Evolutionary conservation across 495 filamentous ascomycete genomes (phyloP).

Genomic region (Penicillium paradoxum): DNA sequence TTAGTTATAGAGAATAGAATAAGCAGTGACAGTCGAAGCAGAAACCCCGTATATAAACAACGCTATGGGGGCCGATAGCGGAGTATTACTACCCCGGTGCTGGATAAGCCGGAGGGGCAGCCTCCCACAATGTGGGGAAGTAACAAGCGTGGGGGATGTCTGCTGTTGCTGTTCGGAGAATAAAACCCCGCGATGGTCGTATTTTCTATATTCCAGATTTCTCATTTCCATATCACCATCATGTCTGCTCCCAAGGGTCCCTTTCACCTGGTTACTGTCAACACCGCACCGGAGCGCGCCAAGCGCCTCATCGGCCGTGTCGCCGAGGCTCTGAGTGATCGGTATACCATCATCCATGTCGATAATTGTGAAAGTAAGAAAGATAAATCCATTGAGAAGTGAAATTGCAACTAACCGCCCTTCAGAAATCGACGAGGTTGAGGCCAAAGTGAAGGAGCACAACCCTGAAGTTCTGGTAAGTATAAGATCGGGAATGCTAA

Average conservation of each 20-base stretch:
- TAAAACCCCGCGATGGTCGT: constrained; percentile 15
- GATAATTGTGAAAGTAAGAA: constrained; percentile 54
- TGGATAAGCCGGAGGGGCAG: constrained; percentile 14
- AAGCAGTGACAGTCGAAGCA: not conserved
- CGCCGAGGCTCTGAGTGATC: constrained; percentile 53
- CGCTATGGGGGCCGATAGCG: constrained; percentile 2
- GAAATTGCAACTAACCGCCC: constrained; percentile 2
- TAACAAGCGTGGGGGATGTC: constrained; percentile 7
- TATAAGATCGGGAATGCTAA: constrained; percentile 13
- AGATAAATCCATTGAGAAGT: not conserved
- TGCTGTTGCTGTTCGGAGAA: constrained; percentile 1
- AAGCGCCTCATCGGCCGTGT: constrained; percentile 56
- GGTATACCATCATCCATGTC: constrained; percentile 54
- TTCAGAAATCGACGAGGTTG: constrained; percentile 49
- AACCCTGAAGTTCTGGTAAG: constrained; percentile 50
- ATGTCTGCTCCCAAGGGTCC: constrained; percentile 52
- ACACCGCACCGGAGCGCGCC: constrained; percentile 63
- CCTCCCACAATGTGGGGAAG: constrained; percentile 21
- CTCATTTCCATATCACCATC: constrained; percentile 9
- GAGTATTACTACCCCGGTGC: constrained; percentile 19
- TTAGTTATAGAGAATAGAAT: not conserved
- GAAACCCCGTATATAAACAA: not conserved
- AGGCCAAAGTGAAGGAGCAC: constrained; percentile 42
- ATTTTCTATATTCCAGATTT: not conserved
- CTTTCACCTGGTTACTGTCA: constrained; percentile 61